phyloP scores from a whole-genome alignment of 169 alveolate genomes.

The Eimeria praecox region DNA sequence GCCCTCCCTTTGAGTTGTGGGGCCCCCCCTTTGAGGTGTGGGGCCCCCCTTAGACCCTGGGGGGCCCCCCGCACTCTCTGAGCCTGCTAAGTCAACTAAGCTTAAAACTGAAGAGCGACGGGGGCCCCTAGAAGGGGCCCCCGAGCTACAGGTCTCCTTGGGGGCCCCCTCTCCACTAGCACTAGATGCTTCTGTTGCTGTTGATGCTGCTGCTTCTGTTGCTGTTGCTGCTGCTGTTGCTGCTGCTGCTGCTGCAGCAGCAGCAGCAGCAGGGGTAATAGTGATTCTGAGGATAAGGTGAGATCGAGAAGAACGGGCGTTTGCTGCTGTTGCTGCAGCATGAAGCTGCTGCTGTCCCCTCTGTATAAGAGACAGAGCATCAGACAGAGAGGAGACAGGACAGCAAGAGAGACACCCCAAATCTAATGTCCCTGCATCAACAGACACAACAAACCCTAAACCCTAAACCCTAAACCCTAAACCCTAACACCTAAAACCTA shows the following conservation, averaged over 20 bases:
- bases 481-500: not conserved
- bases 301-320: conserved; percentile 83
- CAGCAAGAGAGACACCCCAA: not conserved
- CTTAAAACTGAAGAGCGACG: conserved; percentile 85
- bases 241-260: conserved; percentile 1
- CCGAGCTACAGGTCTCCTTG: not conserved
- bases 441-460: not conserved
- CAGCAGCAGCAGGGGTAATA: conserved; percentile 8
- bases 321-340: conserved; percentile 30
- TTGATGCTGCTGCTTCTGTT: not conserved
- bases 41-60: not conserved
- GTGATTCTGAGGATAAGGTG: conserved; percentile 93
- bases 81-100: conserved; percentile 95
- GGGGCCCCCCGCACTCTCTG: conserved; percentile 88
- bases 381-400: conserved; percentile 15
- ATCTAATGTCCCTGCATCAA: conserved; percentile 12
- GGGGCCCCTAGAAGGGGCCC: conserved; percentile 9
- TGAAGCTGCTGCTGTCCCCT: conserved; percentile 31
- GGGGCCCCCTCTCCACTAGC: not conserved
- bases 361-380: conserved; percentile 19
- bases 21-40: not conserved
- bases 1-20: conserved; percentile 51
- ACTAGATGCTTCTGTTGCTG: conserved; percentile 31
- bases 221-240: too few relatives aligned
- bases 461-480: conserved; percentile 12